Evolutionary conservation across 345 rosid genomes (phyloP).

Genomic region (Eucalyptus marginata): DNA sequence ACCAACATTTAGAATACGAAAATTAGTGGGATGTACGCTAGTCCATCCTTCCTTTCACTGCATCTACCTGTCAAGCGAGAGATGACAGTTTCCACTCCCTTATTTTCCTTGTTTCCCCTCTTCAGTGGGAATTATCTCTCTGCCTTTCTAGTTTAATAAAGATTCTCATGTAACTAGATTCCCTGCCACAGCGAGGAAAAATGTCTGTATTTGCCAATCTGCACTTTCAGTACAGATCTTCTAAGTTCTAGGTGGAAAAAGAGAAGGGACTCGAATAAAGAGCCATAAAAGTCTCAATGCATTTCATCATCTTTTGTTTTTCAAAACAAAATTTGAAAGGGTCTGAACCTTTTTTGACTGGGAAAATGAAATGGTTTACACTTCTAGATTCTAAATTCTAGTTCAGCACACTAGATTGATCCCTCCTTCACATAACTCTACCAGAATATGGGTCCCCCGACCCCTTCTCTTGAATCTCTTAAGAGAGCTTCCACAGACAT

Average conservation of each 20-base stretch:
- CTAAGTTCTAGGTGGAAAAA: neutral
- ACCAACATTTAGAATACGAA: neutral
- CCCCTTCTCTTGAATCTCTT: neutral
- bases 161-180: neutral
- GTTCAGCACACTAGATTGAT: neutral
- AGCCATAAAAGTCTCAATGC: neutral
- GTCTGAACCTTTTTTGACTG: neutral
- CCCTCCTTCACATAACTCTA: neutral
- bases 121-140: neutral
- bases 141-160: neutral
- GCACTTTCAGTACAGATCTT: neutral
- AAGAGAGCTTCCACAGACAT: neutral
- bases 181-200: neutral
- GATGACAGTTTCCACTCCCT: neutral
- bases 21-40: neutral
- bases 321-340: neutral
- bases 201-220: neutral
- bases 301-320: neutral
- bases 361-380: neutral
- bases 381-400: neutral
- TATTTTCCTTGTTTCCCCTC: neutral
- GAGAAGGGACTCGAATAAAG: neutral
- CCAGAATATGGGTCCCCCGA: neutral
- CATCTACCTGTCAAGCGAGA: neutral
- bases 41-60: neutral